Conservation (phyloP, 139 green algal genomes). For the Pedinophyceae sp. region DNA sequence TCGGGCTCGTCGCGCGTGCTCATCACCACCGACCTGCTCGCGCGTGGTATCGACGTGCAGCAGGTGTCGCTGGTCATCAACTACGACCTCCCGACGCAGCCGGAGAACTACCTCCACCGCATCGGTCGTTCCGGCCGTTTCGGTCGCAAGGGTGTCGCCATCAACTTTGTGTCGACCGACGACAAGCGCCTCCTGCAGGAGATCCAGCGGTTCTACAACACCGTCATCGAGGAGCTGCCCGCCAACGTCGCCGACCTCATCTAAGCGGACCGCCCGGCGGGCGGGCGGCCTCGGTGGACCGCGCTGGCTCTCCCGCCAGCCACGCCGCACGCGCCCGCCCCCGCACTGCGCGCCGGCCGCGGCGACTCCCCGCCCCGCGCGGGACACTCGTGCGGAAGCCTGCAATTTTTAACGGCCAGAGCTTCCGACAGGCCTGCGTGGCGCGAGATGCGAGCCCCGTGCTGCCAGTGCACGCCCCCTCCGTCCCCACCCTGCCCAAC, state of each 20-base stretch:
- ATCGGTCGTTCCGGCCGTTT: slow-evolving; percentile 87
- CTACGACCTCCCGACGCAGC: slow-evolving; percentile 97
- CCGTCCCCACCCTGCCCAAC: too few species aligned
- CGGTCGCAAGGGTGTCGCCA: slow-evolving; percentile 95
- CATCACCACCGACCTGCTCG: slow-evolving; percentile 99
- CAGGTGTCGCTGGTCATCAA: slow-evolving; percentile 99
- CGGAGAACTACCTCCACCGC: slow-evolving; percentile 99
- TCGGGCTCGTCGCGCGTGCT: slow-evolving; percentile 96
- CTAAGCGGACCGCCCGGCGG: slow-evolving; percentile 38
- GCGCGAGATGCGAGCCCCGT: too few species aligned
- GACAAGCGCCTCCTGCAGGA: slow-evolving; percentile 89
- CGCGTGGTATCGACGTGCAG: slow-evolving; percentile 98
- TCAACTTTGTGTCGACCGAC: slow-evolving; percentile 97
- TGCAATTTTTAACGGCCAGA: too few species aligned
- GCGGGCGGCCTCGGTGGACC: neutral
- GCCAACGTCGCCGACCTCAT: slow-evolving; percentile 89
- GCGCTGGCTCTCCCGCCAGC: too few species aligned
- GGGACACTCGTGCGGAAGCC: too few species aligned
- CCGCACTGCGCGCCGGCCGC: too few species aligned
- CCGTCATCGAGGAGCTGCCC: slow-evolving; percentile 93
- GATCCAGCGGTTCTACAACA: slow-evolving; percentile 99
- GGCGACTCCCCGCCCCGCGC: too few species aligned
- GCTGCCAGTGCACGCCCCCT: too few species aligned
- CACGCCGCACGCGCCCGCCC: too few species aligned
- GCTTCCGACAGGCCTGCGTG: too few species aligned